Base-by-base conservation (phyloP, 345 rosid species). In the Aquilaria yunnanensis region DNA sequence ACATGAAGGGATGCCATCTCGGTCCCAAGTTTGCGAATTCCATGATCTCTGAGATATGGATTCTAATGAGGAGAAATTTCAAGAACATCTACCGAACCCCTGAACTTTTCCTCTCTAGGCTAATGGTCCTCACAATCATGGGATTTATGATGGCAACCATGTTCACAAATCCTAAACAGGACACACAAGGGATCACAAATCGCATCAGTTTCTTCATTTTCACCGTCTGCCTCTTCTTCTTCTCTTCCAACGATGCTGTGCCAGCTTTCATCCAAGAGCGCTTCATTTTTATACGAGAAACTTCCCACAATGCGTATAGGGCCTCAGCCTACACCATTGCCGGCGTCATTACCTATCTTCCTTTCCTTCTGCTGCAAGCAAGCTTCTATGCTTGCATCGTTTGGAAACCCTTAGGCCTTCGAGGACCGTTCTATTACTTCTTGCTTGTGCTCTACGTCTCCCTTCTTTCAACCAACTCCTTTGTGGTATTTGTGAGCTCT, bases 111-210 rank as follows among this genome's bases (percentile, higher is more conserved):
- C 86, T 83, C 45, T 86, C 92, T 13, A 71, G 92, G 51, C 83
- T 83, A 43, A 29, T 83, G 70, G 92, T 83, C 65, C 78, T 86
- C 29, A 76, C 87, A 5, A 11, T 76, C 32, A 86, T 86, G 92
- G 92, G 92, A 6, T 0, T 81, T 46, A 78, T 86, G 88, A 86
- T 86, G 92, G 88, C 89, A 32, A 83, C 92, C 5, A 83, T 86
- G 92, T 86, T 86, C 86, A 32, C 43, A 66, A 73, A 70, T 10
- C 92, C 92, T 1, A 73, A 66, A 59, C 10, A n/a, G 0, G 55
- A 61, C 62, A 9, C 56, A 46, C 86, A 86, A 59, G 92, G 88
- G 47, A 79, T 86, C 75, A 81, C 88, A 3, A 70, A 86, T 60
- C 83, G 77, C 13, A 80, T 86, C 10, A 76, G 85, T 59, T 86